These are phyloP conservation scores for Aschersonia sp. DNA, from an alignment of 2,329 filamentous ascomycete species.

Conservation along the genomic window DNA sequence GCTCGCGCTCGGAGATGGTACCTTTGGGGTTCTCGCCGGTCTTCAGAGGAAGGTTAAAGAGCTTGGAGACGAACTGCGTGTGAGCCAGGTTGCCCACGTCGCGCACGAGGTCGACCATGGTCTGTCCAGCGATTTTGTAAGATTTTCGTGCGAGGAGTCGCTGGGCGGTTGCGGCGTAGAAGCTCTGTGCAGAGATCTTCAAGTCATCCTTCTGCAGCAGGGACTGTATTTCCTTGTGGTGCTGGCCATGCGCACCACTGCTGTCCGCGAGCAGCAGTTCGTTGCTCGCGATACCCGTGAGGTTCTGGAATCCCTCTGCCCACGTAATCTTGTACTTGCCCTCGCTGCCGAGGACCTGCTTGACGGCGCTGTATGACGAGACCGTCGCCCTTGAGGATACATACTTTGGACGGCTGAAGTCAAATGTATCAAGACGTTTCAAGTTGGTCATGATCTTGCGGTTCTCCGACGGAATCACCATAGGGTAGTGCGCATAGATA, in stretches of 20 bases:
- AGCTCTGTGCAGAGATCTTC: conserved; percentile 46
- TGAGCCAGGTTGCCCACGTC: conserved; percentile 56
- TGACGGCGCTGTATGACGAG: conserved; percentile 45
- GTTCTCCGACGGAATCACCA: conserved; percentile 58
- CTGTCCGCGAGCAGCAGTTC: conserved; percentile 40
- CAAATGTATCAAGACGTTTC: conserved; percentile 53
- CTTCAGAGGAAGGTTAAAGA: conserved; percentile 55
- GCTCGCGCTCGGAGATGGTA: conserved; percentile 36
- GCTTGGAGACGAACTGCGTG: conserved; percentile 46
- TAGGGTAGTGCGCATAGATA: conserved; percentile 70
- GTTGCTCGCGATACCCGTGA: conserved; percentile 40
- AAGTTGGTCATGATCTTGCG: conserved; percentile 54
- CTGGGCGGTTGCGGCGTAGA: conserved; percentile 49
- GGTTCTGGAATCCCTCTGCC: conserved; percentile 46
- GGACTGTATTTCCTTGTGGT: conserved; percentile 38
- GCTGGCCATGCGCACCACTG: conserved; percentile 28
- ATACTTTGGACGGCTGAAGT: conserved; percentile 46
- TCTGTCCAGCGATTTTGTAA: conserved; percentile 38
- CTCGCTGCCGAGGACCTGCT: conserved; percentile 45
- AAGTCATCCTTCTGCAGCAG: conserved; percentile 49
- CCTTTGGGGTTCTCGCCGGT: conserved; percentile 44
- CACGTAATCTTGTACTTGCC: conserved; percentile 51
- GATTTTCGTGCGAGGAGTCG: conserved; percentile 50
- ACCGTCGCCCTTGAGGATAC: conserved; percentile 38
- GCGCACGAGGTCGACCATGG: conserved; percentile 56